Base-by-base conservation (phyloP, 2,329 filamentous ascomycete species). In the Colletotrichum siamense region DNA sequence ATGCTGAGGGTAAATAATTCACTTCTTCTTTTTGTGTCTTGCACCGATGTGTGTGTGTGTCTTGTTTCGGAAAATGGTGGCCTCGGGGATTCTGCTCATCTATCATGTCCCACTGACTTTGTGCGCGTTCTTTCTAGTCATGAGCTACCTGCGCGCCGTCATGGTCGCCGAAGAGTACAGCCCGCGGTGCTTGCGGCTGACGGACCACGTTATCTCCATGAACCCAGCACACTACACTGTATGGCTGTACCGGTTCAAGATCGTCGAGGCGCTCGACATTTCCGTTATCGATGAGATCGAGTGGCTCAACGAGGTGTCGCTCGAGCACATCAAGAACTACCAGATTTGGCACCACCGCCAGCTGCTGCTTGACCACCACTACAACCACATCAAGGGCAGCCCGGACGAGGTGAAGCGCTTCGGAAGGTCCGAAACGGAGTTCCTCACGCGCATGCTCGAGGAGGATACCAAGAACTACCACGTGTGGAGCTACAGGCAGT, bases 171-270 rank as follows among this genome's bases (percentile, higher is more conserved):
- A 98, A 83, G 97, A 99, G 85, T 91, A 94, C 87, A 96, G 94
- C 28, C 90, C 93, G 26, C 91, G 97, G 64, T 94, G 93, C 44
- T 90, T 99, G 59, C 90, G 89, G 36, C 91, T 99, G 77, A 99
- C 97, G 6, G 94, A 96, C 83, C 93, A 96, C 85, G 93, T 99
- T 82, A 99, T 99, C 82, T 89, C 89, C 76, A 93, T 98, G 91
- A 99, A 99, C 85, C 95, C 97, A 18, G 96, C 97, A 1, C 97
- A 99, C 87, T 99, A 99, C 87, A 99, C 97, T 18, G 96, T 99
- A 77, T 99, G 97, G 97, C 92, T 99, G 26, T 99, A 98, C 88
- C 94, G 97, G 77, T 95, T 96, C 79, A 92, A 94, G 81, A 94
- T 94, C 69, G 86, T 99, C 65, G 91, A 94, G 78, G 89, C 91